phyloP scores from a whole-genome alignment of 495 filamentous ascomycete species.

The Hypoxylon perforatum region DNA sequence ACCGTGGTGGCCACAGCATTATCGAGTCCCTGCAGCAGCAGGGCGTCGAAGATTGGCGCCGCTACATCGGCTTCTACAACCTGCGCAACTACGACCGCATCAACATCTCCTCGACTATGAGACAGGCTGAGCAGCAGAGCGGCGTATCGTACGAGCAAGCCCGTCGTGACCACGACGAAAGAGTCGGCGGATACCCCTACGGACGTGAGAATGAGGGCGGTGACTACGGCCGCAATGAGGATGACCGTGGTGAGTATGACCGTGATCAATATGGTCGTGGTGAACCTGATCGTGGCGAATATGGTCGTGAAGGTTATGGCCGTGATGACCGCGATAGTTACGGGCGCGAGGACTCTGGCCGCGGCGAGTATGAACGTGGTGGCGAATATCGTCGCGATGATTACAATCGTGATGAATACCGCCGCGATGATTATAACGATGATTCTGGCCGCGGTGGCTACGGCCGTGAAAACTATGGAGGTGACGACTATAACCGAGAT shows the following conservation, averaged over 20 bases:
- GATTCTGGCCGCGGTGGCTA: conserved; percentile 23
- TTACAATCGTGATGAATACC: conserved; percentile 28
- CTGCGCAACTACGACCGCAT: conserved; percentile 92
- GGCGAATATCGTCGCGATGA: conserved; percentile 6
- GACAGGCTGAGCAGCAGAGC: conserved; percentile 69
- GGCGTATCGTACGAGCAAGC: conserved; percentile 82
- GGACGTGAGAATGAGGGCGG: conserved; percentile 23
- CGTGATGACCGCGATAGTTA: conserved; percentile 32
- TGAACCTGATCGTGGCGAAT: conserved; percentile 4
- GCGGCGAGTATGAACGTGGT: conserved; percentile 5
- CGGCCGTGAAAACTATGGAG: neutral
- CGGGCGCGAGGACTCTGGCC: conserved; percentile 24
- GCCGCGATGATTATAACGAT: conserved; percentile 35
- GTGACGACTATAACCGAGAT: conserved; percentile 37
- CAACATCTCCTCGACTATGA: conserved; percentile 74
- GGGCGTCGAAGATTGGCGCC: conserved; percentile 73
- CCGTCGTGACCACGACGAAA: conserved; percentile 71
- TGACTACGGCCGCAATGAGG: conserved; percentile 22
- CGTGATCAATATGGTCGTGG: conserved; percentile 41
- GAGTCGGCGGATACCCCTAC: conserved; percentile 48
- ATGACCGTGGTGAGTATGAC: conserved; percentile 32
- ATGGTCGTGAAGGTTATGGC: neutral
- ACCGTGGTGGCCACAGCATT: conserved; percentile 85
- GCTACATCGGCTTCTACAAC: conserved; percentile 97
- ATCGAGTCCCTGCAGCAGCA: conserved; percentile 78